Evolutionary conservation across 768 basidiomycete genomes (phyloP), one percentile per base, ranked within the genome.

Genomic region (Artomyces pyxidatus): DNA sequence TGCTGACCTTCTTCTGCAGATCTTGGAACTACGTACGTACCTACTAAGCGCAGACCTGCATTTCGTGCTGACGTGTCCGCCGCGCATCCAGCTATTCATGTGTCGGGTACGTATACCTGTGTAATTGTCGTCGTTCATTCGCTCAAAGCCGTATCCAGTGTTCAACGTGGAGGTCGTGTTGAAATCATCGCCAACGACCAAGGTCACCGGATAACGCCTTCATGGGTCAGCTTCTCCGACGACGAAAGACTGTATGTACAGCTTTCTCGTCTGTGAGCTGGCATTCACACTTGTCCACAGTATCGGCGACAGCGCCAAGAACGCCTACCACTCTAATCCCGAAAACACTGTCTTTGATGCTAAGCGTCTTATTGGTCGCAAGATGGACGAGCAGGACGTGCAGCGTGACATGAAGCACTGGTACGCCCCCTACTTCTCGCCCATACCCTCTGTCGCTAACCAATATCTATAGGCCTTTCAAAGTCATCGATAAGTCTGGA

Each of bases 251-350:
- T 81, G 70, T 68, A 26, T 42, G 63, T 59, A 16, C 5, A 3
- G 26, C 6, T 26, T 10, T 11, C n/a, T n/a, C 43, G 23, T 32
- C 48, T 32, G 0, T 1, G 19, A 2, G 27, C 0, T 7, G 0
- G 8, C 1, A 23, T 5, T 43, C 47, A 11, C 40, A 25, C 41
- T 12, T 37, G 6, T 48, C 51, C 50, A 45, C 28, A 74, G 68
- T 63, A 88, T 99, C 60, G 95, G 96, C 61, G 95, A 99, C 66
- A 78, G 82, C 51, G 95, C 95, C 38, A 99, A 99, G 74, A 98
- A 99, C 64, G 91, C 92, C 26, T 91, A 82, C 71, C 83, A 90
- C 67, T 75, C 86, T 39, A 91, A 98, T 70, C 91, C 95, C 17
- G 59, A 76, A 57, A 98, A 98, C 71, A 96, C 93, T 9, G 86